phyloP scores from a whole-genome alignment of 805 yeast genomes.

The Candida montana region DNA sequence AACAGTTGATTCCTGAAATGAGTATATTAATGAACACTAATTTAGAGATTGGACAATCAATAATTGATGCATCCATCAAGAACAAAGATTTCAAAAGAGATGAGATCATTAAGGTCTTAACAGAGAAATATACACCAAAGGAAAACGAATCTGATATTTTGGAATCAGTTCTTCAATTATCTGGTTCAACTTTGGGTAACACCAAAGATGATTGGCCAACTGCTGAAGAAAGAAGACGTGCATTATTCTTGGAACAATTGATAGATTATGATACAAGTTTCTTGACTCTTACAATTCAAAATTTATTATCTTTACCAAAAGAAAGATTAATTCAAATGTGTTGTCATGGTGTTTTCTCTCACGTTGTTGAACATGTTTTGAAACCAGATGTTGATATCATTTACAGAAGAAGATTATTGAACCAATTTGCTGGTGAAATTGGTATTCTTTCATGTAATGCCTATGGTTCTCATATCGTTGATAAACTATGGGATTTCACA shows the following conservation, averaged over 20 bases:
- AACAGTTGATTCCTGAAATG: constrained; percentile 61
- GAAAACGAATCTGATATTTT: constrained; percentile 38
- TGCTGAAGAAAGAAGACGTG: constrained; percentile 77
- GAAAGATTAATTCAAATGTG: constrained; percentile 70
- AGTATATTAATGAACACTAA: constrained; percentile 58
- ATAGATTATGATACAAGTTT: constrained; percentile 63
- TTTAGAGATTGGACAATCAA: constrained; percentile 60
- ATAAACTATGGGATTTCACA: constrained; percentile 76
- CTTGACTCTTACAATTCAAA: constrained; percentile 51
- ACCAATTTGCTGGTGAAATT: constrained; percentile 52
- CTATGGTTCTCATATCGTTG: constrained; percentile 88
- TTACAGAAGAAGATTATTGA: constrained; percentile 63
- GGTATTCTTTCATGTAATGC: constrained; percentile 71
- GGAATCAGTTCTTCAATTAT: constrained; percentile 61
- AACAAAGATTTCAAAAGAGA: constrained; percentile 55
- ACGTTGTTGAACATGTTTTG: constrained; percentile 70
- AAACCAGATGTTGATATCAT: constrained; percentile 44
- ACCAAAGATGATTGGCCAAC: constrained; percentile 90
- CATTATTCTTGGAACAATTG: constrained; percentile 67
- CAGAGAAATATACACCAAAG: constrained; percentile 39
- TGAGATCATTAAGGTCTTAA: constrained; percentile 47
- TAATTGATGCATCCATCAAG: constrained; percentile 59
- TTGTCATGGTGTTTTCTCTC: constrained; percentile 86
- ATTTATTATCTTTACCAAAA: constrained; percentile 53
- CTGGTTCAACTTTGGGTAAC: constrained; percentile 72